A percentile compares a stretch with the other conserved stretches of the same genome.
Conservation (phyloP, 495 filamentous ascomycete species). For the Glonium stellatum region DNA sequence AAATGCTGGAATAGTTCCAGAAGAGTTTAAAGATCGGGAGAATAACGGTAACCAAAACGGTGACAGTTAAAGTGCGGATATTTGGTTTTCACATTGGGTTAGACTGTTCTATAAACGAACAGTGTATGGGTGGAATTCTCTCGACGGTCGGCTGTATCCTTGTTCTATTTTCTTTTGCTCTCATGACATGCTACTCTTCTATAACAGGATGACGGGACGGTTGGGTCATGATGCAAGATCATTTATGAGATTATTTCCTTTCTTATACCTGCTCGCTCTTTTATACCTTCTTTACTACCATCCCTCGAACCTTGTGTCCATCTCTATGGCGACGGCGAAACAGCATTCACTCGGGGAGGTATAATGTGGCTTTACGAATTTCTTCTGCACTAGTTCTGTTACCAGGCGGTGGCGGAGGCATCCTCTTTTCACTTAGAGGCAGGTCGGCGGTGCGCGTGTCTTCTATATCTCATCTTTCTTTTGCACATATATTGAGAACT, state of each 20-base stretch:
- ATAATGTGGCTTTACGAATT: neutral
- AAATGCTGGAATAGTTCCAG: constrained; percentile 56
- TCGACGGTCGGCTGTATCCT: constrained; percentile 3
- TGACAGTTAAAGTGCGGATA: constrained; percentile 4
- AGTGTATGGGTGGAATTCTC: constrained; percentile 1
- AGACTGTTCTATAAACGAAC: neutral
- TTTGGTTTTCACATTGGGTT: neutral
- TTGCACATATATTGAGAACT: constrained; percentile 3
- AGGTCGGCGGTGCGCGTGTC: neutral
- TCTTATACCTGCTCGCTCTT: neutral
- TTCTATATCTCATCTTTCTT: neutral
- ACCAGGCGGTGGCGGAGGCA: neutral
- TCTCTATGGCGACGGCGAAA: neutral
- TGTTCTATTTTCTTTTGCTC: neutral
- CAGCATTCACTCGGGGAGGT: neutral
- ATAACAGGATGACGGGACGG: constrained; percentile 7
- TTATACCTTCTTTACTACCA: neutral
- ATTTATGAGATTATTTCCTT: constrained; percentile 3
- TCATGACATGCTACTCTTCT: neutral
- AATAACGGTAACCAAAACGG: constrained; percentile 25
- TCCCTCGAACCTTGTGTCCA: neutral
- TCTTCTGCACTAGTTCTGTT: neutral
- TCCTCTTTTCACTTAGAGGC: constrained; percentile 1
- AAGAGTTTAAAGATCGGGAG: constrained; percentile 28
- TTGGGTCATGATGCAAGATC: constrained; percentile 11